Conservation (phyloP, 1,284 basidiomycete genomes). For the Xerocomus amazonicus region DNA sequence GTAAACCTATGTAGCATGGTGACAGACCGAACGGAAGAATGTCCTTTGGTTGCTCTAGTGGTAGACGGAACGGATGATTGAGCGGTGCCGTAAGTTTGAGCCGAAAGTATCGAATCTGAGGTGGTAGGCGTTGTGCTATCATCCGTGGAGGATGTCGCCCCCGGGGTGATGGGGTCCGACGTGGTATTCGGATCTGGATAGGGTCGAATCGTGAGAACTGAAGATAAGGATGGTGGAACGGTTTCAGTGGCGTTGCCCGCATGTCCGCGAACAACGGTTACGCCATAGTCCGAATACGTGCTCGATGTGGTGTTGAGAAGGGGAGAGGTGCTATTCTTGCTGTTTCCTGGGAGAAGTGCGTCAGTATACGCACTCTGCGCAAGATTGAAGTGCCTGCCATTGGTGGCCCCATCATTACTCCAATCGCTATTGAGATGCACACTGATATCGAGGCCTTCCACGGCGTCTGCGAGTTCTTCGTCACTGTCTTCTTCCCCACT, state of each 20-base stretch:
- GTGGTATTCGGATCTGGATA: slow-evolving; percentile 46
- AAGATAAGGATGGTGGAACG: slow-evolving; percentile 59
- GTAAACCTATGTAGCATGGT: slow-evolving; percentile 81
- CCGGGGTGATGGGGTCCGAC: slow-evolving; percentile 33
- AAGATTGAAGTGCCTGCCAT: slow-evolving; percentile 30
- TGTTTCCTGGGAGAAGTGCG: slow-evolving; percentile 30
- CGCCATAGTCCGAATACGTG: slow-evolving; percentile 61
- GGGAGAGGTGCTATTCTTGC: slow-evolving; percentile 49
- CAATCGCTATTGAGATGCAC: slow-evolving; percentile 51
- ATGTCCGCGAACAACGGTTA: slow-evolving; percentile 56
- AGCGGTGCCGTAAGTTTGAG: slow-evolving; percentile 68
- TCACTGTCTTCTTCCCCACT: slow-evolving; percentile 52
- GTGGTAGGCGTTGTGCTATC: slow-evolving; percentile 26
- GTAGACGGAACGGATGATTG: slow-evolving; percentile 51
- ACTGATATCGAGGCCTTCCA: slow-evolving; percentile 49
- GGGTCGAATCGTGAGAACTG: slow-evolving; percentile 68
- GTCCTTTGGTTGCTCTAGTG: slow-evolving; percentile 67
- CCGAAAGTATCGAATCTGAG: slow-evolving; percentile 51
- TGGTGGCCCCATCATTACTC: slow-evolving; percentile 38
- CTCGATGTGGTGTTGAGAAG: slow-evolving; percentile 48
- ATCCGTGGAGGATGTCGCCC: slow-evolving; percentile 29
- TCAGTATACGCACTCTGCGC: slow-evolving; percentile 14
- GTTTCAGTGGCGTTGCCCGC: slow-evolving; percentile 38
- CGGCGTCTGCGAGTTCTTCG: slow-evolving; percentile 67
- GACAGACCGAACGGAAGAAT: slow-evolving; percentile 56